phyloP scores from a whole-genome alignment of 176 grass and related monocot genomes.

The Hordeum vulgare region DNA sequence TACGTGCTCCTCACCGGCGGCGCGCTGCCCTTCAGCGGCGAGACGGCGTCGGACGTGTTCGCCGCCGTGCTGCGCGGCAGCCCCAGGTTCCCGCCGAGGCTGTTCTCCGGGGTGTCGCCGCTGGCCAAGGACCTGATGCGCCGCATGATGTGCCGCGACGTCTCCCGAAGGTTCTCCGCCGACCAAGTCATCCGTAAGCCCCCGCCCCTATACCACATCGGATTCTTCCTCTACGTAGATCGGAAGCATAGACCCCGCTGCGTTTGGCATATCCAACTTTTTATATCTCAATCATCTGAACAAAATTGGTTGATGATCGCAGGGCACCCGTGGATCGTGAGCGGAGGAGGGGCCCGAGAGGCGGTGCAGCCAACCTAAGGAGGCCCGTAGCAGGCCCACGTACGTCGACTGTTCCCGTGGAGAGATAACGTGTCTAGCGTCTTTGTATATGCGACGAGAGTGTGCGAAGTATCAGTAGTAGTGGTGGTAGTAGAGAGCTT shows the following conservation, averaged over 20 bases:
- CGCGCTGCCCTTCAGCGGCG: constrained; percentile 63
- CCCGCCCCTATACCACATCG: background rate
- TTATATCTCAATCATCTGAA: background rate
- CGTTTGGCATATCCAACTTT: constrained; percentile 1
- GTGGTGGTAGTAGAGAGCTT: background rate
- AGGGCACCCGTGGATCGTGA: constrained; percentile 78
- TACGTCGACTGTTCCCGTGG: background rate
- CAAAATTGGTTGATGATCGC: background rate
- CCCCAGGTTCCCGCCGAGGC: constrained; percentile 60
- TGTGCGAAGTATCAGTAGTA: background rate
- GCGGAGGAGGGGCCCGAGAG: constrained; percentile 30
- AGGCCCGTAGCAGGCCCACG: background rate
- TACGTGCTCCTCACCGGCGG: constrained; percentile 76
- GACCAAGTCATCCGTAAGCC: constrained; percentile 74
- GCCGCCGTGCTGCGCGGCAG: constrained; percentile 46
- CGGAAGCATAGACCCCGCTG: background rate
- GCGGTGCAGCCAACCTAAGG: constrained; percentile 24
- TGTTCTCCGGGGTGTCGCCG: constrained; percentile 58
- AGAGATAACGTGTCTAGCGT: background rate
- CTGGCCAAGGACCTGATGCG: constrained; percentile 76
- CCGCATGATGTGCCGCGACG: constrained; percentile 83
- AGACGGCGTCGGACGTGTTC: constrained; percentile 60
- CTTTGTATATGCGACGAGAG: constrained; percentile 12
- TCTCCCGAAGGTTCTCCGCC: constrained; percentile 68
- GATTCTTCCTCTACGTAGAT: background rate